Percentiles rank a stretch among this genome's conserved stretches.
phyloP scores from a whole-genome alignment of 2,329 filamentous ascomycete genomes.

The Phyllosticta citrichinensis region DNA sequence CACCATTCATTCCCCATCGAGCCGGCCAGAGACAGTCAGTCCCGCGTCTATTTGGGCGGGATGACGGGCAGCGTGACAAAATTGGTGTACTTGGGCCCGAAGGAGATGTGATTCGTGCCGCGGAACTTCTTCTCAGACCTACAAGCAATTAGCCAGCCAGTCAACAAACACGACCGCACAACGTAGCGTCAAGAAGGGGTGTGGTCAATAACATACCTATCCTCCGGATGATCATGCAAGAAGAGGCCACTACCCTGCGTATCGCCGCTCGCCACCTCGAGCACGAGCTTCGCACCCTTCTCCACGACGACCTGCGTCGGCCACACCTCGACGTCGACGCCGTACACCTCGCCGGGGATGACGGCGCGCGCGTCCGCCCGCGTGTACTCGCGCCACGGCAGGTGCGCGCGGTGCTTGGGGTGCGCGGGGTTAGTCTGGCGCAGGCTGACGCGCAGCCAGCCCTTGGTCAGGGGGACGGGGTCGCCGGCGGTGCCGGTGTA shows the following conservation, averaged over 20 bases:
- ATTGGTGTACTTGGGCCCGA: conserved; percentile 40
- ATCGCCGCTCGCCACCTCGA: conserved; percentile 45
- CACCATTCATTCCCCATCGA: too few relatives aligned
- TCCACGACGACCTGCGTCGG: conserved; percentile 50
- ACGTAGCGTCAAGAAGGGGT: neutral
- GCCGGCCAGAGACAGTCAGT: too few relatives aligned
- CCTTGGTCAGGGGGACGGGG: conserved; percentile 52
- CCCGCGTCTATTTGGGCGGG: conserved; percentile 25
- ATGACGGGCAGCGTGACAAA: conserved; percentile 46
- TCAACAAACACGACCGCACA: neutral
- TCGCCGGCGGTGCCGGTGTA: conserved; percentile 59
- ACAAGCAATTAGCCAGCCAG: neutral
- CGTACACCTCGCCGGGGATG: conserved; percentile 45
- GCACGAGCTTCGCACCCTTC: conserved; percentile 43
- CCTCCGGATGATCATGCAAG: conserved; percentile 40
- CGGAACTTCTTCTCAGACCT: conserved; percentile 33
- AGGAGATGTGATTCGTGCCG: conserved; percentile 45
- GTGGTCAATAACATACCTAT: conserved; percentile 29
- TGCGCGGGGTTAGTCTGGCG: conserved; percentile 44
- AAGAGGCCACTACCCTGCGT: conserved; percentile 52
- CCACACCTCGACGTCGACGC: conserved; percentile 55
- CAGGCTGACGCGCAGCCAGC: conserved; percentile 51
- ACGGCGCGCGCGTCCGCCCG: conserved; percentile 47
- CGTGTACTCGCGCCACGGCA: conserved; percentile 51
- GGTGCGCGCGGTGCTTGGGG: conserved; percentile 42